These are phyloP conservation scores for Triticum monococcum DNA, from an alignment of 176 grass and related monocot species.

Conservation along the genomic window DNA sequence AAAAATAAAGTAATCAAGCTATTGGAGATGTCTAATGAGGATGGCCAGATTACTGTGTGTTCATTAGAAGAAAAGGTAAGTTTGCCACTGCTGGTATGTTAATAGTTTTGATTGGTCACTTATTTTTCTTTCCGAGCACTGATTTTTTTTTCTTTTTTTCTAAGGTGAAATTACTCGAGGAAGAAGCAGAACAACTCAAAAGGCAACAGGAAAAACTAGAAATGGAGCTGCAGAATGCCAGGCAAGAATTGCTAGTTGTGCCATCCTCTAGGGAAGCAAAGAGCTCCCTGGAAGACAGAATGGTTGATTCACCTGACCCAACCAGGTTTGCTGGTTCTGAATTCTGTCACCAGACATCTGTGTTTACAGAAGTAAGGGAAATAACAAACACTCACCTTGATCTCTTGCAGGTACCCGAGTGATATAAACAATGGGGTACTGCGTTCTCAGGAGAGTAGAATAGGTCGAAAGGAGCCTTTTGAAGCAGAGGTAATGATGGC, in stretches of 20 bases:
- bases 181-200: slow-evolving; percentile 64
- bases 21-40: slow-evolving; percentile 73
- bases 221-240: slow-evolving; percentile 68
- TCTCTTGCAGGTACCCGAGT: background rate
- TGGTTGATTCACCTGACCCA: slow-evolving; percentile 18
- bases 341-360: background rate
- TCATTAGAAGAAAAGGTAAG: slow-evolving; percentile 75
- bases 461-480: background rate
- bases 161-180: slow-evolving; percentile 68
- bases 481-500: background rate
- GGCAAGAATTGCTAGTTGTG: slow-evolving; percentile 50
- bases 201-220: slow-evolving; percentile 67
- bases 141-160: slow-evolving; percentile 23
- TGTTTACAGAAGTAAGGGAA: background rate
- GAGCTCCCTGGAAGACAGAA: slow-evolving; percentile 26
- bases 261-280: slow-evolving; percentile 38
- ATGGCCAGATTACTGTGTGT: slow-evolving; percentile 69
- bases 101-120: background rate
- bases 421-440: background rate
- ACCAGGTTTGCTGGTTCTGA: background rate
- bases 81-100: slow-evolving; percentile 5
- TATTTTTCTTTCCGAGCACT: slow-evolving; percentile 7
- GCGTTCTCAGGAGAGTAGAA: background rate
- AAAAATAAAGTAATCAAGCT: slow-evolving; percentile 85
- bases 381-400: background rate